These are phyloP conservation scores for Magnaporthales sp. DNA, from an alignment of 2,329 filamentous ascomycete genomes.

Conservation along the genomic window DNA sequence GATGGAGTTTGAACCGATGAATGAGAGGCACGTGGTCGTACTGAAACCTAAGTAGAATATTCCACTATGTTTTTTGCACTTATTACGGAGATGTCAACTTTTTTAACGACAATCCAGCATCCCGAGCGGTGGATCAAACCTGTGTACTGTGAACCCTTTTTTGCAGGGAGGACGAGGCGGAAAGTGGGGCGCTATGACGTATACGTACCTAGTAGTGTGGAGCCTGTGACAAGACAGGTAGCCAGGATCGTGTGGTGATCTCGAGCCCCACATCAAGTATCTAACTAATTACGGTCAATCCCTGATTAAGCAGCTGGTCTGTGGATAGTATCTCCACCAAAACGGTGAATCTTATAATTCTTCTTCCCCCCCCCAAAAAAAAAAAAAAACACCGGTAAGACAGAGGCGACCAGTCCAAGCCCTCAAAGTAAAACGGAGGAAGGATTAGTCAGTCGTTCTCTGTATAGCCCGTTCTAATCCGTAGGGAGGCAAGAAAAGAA, in stretches of 20 bases:
- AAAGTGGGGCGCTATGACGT: background rate
- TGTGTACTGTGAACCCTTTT: background rate
- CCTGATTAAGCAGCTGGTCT: background rate
- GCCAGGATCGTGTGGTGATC: background rate
- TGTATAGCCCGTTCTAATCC: background rate
- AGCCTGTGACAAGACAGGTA: background rate
- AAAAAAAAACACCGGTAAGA: background rate
- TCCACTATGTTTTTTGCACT: background rate
- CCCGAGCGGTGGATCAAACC: background rate
- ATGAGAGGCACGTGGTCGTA: background rate
- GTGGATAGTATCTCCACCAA: background rate
- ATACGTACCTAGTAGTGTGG: background rate
- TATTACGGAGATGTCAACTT: background rate
- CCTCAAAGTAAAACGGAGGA: background rate
- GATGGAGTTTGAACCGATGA: background rate
- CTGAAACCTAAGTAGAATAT: background rate
- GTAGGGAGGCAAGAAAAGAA: background rate
- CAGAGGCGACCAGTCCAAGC: background rate
- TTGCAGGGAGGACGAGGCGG: background rate
- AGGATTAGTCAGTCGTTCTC: background rate
- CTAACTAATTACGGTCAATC: background rate
- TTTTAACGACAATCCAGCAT: background rate
- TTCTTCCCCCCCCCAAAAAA: background rate
- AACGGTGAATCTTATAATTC: background rate
- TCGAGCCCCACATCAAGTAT: background rate